Conservation (phyloP, 305 asterid genomes). For the Fraxinus xanthoxyloides region DNA sequence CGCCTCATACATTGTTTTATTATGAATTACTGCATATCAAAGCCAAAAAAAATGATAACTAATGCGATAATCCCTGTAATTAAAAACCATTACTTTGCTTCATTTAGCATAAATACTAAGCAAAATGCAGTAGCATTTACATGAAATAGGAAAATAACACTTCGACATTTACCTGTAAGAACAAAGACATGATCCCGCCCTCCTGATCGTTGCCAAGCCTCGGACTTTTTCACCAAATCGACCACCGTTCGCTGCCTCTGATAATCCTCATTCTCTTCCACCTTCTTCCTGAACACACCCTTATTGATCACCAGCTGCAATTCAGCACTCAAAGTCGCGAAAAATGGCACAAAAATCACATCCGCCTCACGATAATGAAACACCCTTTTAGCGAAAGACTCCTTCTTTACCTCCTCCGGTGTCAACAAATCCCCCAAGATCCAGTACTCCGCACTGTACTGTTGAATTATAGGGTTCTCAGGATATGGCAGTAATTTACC, state of each 20-base stretch:
- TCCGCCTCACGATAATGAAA: constrained; percentile 57
- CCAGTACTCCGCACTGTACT: constrained; percentile 98
- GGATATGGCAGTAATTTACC: constrained; percentile 57
- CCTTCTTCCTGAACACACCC: constrained; percentile 79
- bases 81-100: not conserved
- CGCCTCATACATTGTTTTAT: not conserved
- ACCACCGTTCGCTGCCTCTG: constrained; percentile 72
- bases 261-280: constrained; percentile 78
- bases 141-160: not conserved
- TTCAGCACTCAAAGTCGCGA: constrained; percentile 88
- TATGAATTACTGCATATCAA: not conserved
- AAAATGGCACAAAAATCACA: constrained; percentile 90
- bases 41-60: not conserved
- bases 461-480: constrained; percentile 76
- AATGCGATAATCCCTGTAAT: not conserved
- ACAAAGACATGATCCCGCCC: constrained; percentile 94
- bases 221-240: constrained; percentile 65
- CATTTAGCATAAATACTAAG: not conserved
- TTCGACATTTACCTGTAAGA: constrained; percentile 64
- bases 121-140: not conserved
- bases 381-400: constrained; percentile 69
- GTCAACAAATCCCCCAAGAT: constrained; percentile 78
- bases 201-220: constrained; percentile 84
- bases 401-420: constrained; percentile 40
- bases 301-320: constrained; percentile 69